These are phyloP conservation scores for Boletus rubropictus DNA, from an alignment of 768 basidiomycete genomes.

Conservation along the genomic window DNA sequence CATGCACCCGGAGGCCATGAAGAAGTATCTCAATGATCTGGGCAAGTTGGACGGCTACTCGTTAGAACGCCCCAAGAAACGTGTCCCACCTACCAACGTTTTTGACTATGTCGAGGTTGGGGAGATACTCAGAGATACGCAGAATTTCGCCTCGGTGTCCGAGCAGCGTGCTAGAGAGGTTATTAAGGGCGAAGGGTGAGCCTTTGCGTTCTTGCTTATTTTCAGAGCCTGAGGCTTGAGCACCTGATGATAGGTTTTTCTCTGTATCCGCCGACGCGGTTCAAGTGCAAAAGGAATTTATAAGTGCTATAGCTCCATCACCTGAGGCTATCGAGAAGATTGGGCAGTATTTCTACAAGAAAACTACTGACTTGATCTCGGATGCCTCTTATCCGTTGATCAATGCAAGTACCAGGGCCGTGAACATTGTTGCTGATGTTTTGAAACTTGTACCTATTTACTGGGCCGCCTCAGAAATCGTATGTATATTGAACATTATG, in stretches of 20 bases:
- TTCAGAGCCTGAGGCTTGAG: slow-evolving; percentile 1
- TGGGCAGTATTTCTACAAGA: slow-evolving; percentile 59
- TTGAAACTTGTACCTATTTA: slow-evolving; percentile 57
- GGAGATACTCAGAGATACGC: slow-evolving; percentile 44
- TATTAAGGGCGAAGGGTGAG: slow-evolving; percentile 55
- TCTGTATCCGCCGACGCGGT: slow-evolving; percentile 41
- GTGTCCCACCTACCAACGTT: slow-evolving; percentile 29
- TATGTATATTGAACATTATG: slow-evolving; percentile 31
- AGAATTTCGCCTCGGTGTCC: slow-evolving; percentile 45
- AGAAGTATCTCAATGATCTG: slow-evolving; percentile 50
- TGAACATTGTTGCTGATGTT: slow-evolving; percentile 69
- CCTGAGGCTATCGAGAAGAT: slow-evolving; percentile 46
- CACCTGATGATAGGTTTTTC: slow-evolving; percentile 50
- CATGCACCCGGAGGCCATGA: slow-evolving; percentile 72
- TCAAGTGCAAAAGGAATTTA: slow-evolving; percentile 42
- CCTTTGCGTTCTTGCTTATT: slow-evolving; percentile 1
- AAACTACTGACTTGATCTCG: slow-evolving; percentile 53
- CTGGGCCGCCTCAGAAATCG: slow-evolving; percentile 68
- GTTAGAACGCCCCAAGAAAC: slow-evolving; percentile 41
- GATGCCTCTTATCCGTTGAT: slow-evolving; percentile 51
- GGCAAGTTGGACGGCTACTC: slow-evolving; percentile 52
- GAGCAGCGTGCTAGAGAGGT: slow-evolving; percentile 47
- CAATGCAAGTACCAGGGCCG: slow-evolving; percentile 44
- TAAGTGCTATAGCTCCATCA: slow-evolving; percentile 42
- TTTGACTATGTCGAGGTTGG: slow-evolving; percentile 46